These are phyloP conservation scores for Ilyonectria destructans DNA, from an alignment of 2,329 filamentous ascomycete species.

Conservation along the genomic window DNA sequence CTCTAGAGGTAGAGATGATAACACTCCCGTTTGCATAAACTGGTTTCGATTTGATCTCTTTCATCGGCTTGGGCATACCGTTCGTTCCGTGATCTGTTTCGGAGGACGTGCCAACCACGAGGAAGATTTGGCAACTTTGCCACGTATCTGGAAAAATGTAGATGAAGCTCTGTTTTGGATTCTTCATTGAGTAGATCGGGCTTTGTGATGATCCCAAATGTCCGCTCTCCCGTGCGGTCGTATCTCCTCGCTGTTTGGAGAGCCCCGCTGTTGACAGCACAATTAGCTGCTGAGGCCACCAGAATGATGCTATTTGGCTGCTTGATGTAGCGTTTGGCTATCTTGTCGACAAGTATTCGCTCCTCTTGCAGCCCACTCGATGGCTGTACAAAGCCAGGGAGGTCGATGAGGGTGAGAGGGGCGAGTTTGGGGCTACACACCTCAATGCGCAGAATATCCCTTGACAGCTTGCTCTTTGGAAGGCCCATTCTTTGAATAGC, in stretches of 20 bases:
- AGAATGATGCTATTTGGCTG: constrained; percentile 73
- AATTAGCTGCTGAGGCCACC: constrained; percentile 70
- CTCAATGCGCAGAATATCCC: constrained; percentile 66
- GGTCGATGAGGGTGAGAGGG: constrained; percentile 73
- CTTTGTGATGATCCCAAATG: constrained; percentile 73
- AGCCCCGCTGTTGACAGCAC: constrained; percentile 70
- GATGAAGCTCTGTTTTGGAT: constrained; percentile 61
- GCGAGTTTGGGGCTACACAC: constrained; percentile 65
- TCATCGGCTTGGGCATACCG: too few species aligned
- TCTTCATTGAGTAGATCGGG: constrained; percentile 59
- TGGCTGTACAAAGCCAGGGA: constrained; percentile 71
- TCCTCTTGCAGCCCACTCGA: constrained; percentile 57
- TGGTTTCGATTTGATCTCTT: too few species aligned
- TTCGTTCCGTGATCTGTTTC: constrained; percentile 52
- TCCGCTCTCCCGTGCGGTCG: constrained; percentile 57
- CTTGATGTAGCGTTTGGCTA: constrained; percentile 66
- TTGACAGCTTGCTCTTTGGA: constrained; percentile 57
- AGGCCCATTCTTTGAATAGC: too few species aligned
- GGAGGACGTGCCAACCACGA: constrained; percentile 70
- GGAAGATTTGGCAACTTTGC: constrained; percentile 61
- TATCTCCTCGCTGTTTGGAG: constrained; percentile 59
- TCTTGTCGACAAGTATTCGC: too few species aligned
- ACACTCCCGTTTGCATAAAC: too few species aligned
- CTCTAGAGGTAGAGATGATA: constrained; percentile 22
- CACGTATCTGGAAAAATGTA: constrained; percentile 60